phyloP scores from a whole-genome alignment of 306 rosid genomes.

The Astragalus glycyphyllos region DNA sequence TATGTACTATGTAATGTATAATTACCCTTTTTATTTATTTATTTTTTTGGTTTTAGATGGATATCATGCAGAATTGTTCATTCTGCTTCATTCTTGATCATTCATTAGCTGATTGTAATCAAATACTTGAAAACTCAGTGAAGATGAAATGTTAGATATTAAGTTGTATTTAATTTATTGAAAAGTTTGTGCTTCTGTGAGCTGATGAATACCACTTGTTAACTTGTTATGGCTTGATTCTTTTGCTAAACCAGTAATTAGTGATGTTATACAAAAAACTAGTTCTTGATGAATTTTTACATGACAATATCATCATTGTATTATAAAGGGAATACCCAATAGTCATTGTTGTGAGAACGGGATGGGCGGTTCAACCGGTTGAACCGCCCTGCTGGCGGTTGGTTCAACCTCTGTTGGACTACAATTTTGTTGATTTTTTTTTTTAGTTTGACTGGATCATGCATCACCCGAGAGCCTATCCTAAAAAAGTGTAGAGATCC shows the following conservation, averaged over 20 bases:
- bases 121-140: slow-evolving; percentile 43
- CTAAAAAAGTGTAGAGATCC: slow-evolving; percentile 50
- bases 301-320: no score
- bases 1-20: slow-evolving; percentile 54
- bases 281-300: no score
- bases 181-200: slow-evolving; percentile 24
- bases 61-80: slow-evolving; percentile 40
- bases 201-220: slow-evolving; percentile 23
- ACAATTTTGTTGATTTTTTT: no score
- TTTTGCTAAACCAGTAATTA: slow-evolving; percentile 18
- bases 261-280: no score
- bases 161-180: slow-evolving; percentile 26
- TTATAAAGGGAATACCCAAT: no score
- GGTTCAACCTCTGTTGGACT: no score
- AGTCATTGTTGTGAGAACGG: no score
- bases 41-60: slow-evolving; percentile 33
- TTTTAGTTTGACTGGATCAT: neutral
- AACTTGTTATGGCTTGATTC: slow-evolving; percentile 12
- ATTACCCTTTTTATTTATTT: slow-evolving; percentile 27
- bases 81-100: slow-evolving; percentile 57
- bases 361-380: no score
- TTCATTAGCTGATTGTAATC: slow-evolving; percentile 52
- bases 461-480: neutral
- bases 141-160: slow-evolving; percentile 39
- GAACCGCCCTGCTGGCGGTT: no score